A percentile compares a stretch with the other conserved stretches of the same genome.
Conservation (phyloP, 2,329 filamentous ascomycete species). For the Neurospora crassa region DNA sequence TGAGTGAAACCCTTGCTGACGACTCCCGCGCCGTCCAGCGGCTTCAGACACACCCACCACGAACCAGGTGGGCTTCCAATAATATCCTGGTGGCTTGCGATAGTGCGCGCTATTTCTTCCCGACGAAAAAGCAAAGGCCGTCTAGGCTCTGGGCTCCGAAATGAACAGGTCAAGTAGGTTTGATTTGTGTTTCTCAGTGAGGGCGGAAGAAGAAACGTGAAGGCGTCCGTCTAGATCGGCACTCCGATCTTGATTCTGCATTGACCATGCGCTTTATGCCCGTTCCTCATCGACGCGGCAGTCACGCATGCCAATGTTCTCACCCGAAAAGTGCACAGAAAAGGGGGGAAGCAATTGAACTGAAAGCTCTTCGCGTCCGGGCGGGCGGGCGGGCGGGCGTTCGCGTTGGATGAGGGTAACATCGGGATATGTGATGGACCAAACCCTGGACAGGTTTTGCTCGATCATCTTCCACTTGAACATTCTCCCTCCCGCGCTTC, state of each 20-base stretch:
- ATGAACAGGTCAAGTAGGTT: not conserved
- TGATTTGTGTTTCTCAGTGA: not conserved
- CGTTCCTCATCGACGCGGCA: not conserved
- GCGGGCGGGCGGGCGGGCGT: not conserved
- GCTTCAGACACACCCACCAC: not conserved
- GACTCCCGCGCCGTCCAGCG: not conserved
- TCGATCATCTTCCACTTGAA: not conserved
- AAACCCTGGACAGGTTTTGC: not conserved
- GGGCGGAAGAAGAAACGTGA: not conserved
- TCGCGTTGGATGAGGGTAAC: not conserved
- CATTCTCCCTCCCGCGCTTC: not conserved
- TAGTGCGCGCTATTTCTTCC: not conserved
- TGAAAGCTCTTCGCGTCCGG: not conserved
- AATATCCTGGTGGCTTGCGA: not conserved
- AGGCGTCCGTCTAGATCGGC: not conserved
- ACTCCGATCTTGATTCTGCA: not conserved
- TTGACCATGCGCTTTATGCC: not conserved
- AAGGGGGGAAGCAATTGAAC: not conserved
- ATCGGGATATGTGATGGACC: not conserved
- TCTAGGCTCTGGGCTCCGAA: not conserved
- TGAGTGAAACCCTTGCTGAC: not conserved
- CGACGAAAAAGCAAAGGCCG: not conserved
- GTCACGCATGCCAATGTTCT: not conserved
- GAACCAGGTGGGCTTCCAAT: not conserved
- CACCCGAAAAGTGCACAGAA: not conserved